A percentile compares a stretch with the other conserved stretches of the same genome.
Conservation (phyloP, 1,284 basidiomycete genomes). For the Trichosporon coremiiforme region DNA sequence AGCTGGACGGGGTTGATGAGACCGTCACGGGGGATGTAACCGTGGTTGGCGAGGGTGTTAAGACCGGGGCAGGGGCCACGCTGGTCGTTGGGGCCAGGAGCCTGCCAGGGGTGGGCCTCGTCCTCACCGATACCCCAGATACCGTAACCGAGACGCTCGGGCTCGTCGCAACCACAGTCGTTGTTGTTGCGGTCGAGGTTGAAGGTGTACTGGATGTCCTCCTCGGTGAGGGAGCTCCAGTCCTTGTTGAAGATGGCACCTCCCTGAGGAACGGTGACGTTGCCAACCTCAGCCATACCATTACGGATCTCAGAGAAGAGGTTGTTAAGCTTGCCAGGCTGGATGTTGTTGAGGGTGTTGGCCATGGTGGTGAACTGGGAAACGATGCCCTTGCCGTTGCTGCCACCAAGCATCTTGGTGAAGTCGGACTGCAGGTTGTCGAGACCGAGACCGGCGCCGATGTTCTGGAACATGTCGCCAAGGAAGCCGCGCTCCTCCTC, state of each 20-base stretch:
- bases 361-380: constrained; percentile 19
- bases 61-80: constrained; percentile 53
- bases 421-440: constrained; percentile 23
- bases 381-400: constrained; percentile 14
- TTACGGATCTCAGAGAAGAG: constrained; percentile 22
- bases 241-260: constrained; percentile 15
- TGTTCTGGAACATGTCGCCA: constrained; percentile 17
- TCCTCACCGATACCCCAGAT: constrained; percentile 30
- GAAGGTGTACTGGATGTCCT: constrained; percentile 23
- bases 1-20: constrained; percentile 44
- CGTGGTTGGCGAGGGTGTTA: constrained; percentile 52
- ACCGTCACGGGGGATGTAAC: constrained; percentile 43
- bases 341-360: constrained; percentile 18
- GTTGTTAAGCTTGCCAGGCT: constrained; percentile 18
- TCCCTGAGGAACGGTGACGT: constrained; percentile 18
- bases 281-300: constrained; percentile 24
- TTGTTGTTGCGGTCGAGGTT: constrained; percentile 21
- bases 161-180: neutral
- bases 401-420: constrained; percentile 26
- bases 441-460: constrained; percentile 17
- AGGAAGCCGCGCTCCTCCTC: constrained; percentile 20
- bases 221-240: constrained; percentile 13
- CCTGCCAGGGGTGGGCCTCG: constrained; percentile 38
- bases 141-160: constrained; percentile 11
- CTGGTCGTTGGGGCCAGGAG: constrained; percentile 38